Base-by-base conservation (phyloP, 495 filamentous ascomycete species). In the Penicillium subrubescens region DNA sequence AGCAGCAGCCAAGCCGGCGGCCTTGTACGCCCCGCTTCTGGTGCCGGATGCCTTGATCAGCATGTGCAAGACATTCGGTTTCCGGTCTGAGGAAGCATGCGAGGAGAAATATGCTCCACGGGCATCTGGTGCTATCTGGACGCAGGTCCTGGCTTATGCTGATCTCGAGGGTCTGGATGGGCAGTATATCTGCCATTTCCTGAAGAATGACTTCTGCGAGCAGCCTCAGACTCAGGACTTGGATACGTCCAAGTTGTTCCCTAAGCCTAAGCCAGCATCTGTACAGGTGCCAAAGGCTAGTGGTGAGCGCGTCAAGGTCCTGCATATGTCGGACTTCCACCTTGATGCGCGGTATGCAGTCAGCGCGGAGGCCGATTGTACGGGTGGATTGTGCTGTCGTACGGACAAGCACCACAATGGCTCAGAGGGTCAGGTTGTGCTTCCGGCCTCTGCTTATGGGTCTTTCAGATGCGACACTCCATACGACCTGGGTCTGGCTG, bases 261-360 rank as follows among this genome's bases (percentile, higher is more conserved):
- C 85, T 6, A 88, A 86, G 69, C 83, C 85, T 0, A 86, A 83
- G 67, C 86, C 85, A 6, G 69, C 59, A 8, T 75, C 83, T 63
- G 67, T 72, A 8, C 70, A 60, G 17, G 73, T 67, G 8, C 84
- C 83, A 0, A 68, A 73, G 43, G 63, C 81, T 3, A 86, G 80
- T 48, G 85, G 85, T 0, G 74, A 85, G 69, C 75, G 80, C 3
- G 78, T 85, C 55, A 88, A 88, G 68, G 85, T 89, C 5, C 71
- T 87, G 11, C 86, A 88, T 69, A 61, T 89, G 64, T 86, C 83
- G 0, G 86, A 89, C 62, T 80, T 88, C 48, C 86, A 88, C 65
- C 73, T 88, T 7, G 86, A 88, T 76, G 81, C 86, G 21, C 74
- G 86, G 46, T 88, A 86, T 68, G 70, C 75, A 10, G 82, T 83